Percentiles rank a stretch among this genome's conserved stretches.
Conservation (phyloP, 1,139 yeast species). For the Taiozyma sp. region DNA sequence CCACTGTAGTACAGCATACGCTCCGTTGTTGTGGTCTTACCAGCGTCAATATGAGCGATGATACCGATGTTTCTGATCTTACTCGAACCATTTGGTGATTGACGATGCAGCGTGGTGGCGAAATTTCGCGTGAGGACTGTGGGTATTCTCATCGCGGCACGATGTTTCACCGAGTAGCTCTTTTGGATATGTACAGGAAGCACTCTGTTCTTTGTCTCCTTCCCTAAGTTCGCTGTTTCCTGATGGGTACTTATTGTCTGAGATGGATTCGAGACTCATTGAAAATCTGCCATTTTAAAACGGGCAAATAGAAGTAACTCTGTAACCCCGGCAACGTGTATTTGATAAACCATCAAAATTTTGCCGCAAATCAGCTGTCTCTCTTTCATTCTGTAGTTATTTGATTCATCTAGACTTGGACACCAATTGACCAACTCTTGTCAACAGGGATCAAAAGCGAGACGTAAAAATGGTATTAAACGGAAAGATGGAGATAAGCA, state of each 20-base stretch:
- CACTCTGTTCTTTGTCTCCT: not conserved
- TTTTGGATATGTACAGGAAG: not conserved
- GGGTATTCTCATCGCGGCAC: not conserved
- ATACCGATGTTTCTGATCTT: slow-evolving; percentile 49
- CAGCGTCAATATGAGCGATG: slow-evolving; percentile 96
- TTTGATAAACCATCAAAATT: no score
- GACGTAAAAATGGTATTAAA: no score
- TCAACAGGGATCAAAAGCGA: no score
- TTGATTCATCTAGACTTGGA: no score
- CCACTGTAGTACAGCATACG: slow-evolving; percentile 90
- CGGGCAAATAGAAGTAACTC: not conserved
- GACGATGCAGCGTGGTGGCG: slow-evolving; percentile 1
- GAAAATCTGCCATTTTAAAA: not conserved
- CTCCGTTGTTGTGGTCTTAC: slow-evolving; percentile 95
- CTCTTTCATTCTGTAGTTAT: no score
- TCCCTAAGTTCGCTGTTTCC: no score
- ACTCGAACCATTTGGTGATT: not conserved
- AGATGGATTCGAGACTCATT: not conserved
- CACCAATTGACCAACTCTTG: no score
- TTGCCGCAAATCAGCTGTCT: no score
- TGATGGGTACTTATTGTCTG: not conserved
- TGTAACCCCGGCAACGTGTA: not conserved
- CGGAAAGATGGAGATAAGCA: no score
- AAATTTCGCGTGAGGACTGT: slow-evolving; percentile 1
- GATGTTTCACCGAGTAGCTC: not conserved